Evolutionary conservation across 352 stramenopile species (phyloP).

Genomic region (Phytophthora nicotianae): DNA sequence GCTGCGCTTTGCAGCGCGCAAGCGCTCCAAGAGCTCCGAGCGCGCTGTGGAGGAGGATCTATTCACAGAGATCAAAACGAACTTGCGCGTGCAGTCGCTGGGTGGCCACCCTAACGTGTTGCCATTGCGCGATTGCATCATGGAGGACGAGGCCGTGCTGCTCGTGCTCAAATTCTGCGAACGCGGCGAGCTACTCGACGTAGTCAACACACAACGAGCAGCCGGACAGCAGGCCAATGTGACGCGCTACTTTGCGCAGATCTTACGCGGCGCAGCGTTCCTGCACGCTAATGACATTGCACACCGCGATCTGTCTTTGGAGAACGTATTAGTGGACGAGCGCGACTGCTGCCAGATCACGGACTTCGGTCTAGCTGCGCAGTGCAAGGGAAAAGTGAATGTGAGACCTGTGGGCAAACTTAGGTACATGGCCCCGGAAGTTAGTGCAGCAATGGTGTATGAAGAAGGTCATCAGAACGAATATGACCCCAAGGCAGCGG

Average conservation of each 20-base stretch:
- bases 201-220: slow-evolving; percentile 62
- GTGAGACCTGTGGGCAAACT: slow-evolving; percentile 71
- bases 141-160: slow-evolving; percentile 62
- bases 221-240: slow-evolving; percentile 34
- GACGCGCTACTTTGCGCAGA: slow-evolving; percentile 72
- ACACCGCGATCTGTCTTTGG: slow-evolving; percentile 82
- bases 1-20: slow-evolving; percentile 50
- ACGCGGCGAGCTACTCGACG: slow-evolving; percentile 69
- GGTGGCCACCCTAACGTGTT: slow-evolving; percentile 78
- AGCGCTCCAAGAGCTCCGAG: slow-evolving; percentile 55
- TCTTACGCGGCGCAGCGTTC: slow-evolving; percentile 65
- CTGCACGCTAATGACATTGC: slow-evolving; percentile 77
- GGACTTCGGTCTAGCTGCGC: slow-evolving; percentile 80
- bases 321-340: slow-evolving; percentile 82
- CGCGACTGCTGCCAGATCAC: slow-evolving; percentile 73
- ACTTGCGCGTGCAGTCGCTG: slow-evolving; percentile 59
- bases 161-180: slow-evolving; percentile 77
- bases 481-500: slow-evolving; percentile 69
- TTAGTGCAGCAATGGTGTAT: slow-evolving; percentile 36
- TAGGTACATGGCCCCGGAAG: slow-evolving; percentile 84
- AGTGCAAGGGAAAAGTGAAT: slow-evolving; percentile 21
- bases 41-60: slow-evolving; percentile 70
- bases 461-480: slow-evolving; percentile 23
- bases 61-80: slow-evolving; percentile 70
- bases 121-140: slow-evolving; percentile 65